Evolutionary conservation across 805 yeast genomes (phyloP), one percentile per base, ranked within the genome.

Genomic region (Sugiyamaella valdiviana): DNA sequence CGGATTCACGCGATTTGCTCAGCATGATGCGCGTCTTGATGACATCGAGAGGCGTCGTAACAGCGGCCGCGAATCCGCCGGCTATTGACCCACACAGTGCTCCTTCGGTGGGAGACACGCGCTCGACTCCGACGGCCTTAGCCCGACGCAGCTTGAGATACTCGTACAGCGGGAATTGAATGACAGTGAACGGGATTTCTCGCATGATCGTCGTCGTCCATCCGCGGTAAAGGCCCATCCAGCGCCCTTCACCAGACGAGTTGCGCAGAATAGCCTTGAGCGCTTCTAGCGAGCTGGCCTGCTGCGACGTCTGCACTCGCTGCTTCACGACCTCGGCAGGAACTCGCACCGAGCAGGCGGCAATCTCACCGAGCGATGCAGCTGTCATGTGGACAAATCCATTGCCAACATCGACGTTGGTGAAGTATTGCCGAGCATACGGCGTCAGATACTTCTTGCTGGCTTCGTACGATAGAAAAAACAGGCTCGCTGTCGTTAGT

Each of bases 251-350:
- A 1, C 93, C 91, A 1, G 82, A 72, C 52, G 75, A 68, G 63
- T 86, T 85, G 45, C 70, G 67, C 14, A 87, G 61, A 37, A 91
- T 70, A 46, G 76, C 71, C 57, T 72, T 72, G 51, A 93, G 74
- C 12, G 95, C 85, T 42, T 78, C 78, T 64, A 73, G 72, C 7
- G 96, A 87, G 0, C 79, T 67, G 37, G 68, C 64, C 58, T 72
- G 70, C 43, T 71, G 74, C 37, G 80, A 70, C 0, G 96, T 80
- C 65, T 93, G 99, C 0, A 98, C 85, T 50, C 97, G 74, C 68
- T 93, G 99, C 67, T 93, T 93, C 58, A 93, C 80, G 21, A 93
- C 95, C 63, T 93, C 99, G 0, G 95, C 95, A 0, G 99, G 99
- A 0, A 93, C 99, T 50, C 99, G 74, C 1, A 93, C 93, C 50